Percentiles rank a stretch among this genome's conserved stretches.
Evolutionary conservation across 345 rosid genomes (phyloP).

Genomic region (Arabis hirsuta): DNA sequence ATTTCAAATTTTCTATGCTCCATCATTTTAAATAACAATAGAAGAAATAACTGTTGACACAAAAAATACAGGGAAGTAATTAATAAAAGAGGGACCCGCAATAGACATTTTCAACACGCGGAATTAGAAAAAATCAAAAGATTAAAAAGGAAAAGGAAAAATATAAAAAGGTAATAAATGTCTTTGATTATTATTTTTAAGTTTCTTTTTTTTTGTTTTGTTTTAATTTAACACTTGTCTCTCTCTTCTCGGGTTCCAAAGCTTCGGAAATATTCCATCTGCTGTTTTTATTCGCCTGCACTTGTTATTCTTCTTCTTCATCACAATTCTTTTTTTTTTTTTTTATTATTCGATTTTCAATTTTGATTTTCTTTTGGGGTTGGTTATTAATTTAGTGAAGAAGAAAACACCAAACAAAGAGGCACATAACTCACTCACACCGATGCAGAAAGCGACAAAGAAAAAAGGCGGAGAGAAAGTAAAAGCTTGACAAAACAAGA

Average conservation of each 20-base stretch:
- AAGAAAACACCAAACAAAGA: constrained; percentile 40
- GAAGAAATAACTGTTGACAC: neutral
- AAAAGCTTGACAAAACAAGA: constrained; percentile 25
- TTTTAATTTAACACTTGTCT: neutral
- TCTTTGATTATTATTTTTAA: neutral
- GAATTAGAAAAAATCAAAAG: neutral
- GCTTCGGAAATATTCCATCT: constrained; percentile 34
- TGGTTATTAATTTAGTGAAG: constrained; percentile 15
- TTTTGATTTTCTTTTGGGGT: neutral
- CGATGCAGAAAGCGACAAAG: constrained; percentile 44
- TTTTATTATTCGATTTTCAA: too few relatives aligned
- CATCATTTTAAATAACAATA: neutral
- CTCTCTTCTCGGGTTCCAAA: constrained; percentile 38
- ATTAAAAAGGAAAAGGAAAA: neutral
- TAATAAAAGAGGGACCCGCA: constrained; percentile 30
- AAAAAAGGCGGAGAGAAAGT: constrained; percentile 35
- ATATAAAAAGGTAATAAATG: constrained; percentile 25
- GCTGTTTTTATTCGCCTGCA: constrained; percentile 41
- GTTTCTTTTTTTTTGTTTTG: neutral
- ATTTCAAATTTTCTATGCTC: neutral
- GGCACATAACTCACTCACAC: constrained; percentile 35
- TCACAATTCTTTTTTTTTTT: neutral
- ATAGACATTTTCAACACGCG: constrained; percentile 31
- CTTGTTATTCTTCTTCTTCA: constrained; percentile 13
- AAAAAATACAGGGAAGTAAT: neutral